Evolutionary conservation across 2,329 filamentous ascomycete genomes (phyloP), one percentile per base, ranked within the genome.

Genomic region (Sporothrix globosa): DNA sequence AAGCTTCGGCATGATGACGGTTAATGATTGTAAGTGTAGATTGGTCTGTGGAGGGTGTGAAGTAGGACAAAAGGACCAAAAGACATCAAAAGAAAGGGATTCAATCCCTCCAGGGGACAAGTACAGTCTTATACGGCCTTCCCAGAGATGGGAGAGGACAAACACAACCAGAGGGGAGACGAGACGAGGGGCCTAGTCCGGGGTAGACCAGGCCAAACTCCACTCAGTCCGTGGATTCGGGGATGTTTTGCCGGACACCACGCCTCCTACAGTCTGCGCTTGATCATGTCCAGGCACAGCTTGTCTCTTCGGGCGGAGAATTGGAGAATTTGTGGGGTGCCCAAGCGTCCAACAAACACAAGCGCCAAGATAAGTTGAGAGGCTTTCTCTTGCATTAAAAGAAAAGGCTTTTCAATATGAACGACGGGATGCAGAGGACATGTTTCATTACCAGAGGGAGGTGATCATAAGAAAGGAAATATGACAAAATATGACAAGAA

Each of bases 1-100:
- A 24, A 72, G 54, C 52, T 72, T 72, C 4, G 66, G 9, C 69
- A 71, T 71, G 58, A 34, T 68, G 65, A 34, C 34, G 27, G 39
- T 41, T 6, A 6, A 17, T 4, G 7, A 24, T 13, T 52, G 17
- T n/a, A 13, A 44, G 52, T 34, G 9, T n/a, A 17, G 5, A 67
- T 34, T 14, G 48, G 14, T 21, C 14, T 19, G 24, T 30, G 21
- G 44, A 24, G 9, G 0, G 21, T 11, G 34, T 14, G 14, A 44
- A 27, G 17, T 17, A 56, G 13, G 5, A 50, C 5, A 4, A 34
- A 6, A 34, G 34, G 34, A 6, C 34, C 30, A 24, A 27, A 67
- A 67, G 46, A 2, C 56, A 56, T 1, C 27, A 30, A 56, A 30
- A 54, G 4, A 44, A 52, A 6, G 10, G 17, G 39, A 9, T 17